Evolutionary conservation across 345 rosid species (phyloP), one percentile per base, ranked within the genome.

Genomic region (Clausena lansium): DNA sequence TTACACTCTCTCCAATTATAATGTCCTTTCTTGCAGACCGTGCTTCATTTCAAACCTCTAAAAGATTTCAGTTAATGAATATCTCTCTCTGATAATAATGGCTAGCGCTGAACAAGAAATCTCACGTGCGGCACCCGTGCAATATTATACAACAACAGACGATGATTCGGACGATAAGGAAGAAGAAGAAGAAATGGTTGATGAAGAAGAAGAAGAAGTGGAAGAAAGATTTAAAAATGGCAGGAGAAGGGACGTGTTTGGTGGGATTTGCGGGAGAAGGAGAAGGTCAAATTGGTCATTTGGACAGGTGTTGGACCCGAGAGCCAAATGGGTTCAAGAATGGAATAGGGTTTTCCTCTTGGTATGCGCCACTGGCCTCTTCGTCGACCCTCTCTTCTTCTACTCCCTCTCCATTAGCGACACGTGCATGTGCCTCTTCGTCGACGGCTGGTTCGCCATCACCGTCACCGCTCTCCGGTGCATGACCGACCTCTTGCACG

Each of bases 381-480:
- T 93, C 69, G 92, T 96, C 47, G 99, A 96, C 83, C 99, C 99
- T 24, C 93, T 95, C 50, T 95, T 95, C 85, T 93, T 95, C 82
- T 95, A 93, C 82, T 86, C 92, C 7, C 80, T 95, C 35, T 91
- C 98, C 6, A 75, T 95, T 2, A 92, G 93, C 77, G 93, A 89
- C 45, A 82, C 87, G 24, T 91, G 86, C 71, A 87, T 87, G 93
- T 93, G 97, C 81, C 90, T 95, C 59, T 90, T 92, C 83, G 80
- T 95, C 59, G 99, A 95, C 35, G 96, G 99, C 4, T 92, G 97
- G 98, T 90, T 93, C 38, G 94, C 98, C 83, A 87, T 93, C 84
- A 88, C 97, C n/a, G 97, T 96, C 38, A 92, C 97, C 5, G 97
- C 82, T 19, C 88, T 96, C 85, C 91, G 98, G 70, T 96, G 97